phyloP scores from a whole-genome alignment of 2,329 filamentous ascomycete genomes.

The Colletotrichum zoysiae region DNA sequence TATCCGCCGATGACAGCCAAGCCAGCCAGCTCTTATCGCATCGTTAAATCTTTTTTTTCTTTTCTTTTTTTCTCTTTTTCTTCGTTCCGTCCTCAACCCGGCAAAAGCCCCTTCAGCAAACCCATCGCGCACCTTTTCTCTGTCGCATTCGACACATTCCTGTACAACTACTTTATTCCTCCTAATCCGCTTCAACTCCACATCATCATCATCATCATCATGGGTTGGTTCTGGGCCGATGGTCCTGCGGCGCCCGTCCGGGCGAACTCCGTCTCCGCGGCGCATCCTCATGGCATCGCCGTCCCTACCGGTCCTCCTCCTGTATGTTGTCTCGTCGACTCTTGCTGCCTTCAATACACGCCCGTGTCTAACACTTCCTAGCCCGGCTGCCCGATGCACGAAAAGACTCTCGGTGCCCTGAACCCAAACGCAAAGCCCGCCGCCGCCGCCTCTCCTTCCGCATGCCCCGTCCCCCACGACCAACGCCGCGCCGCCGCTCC shows the following conservation, averaged over 20 bases:
- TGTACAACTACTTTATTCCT: conserved; percentile 22
- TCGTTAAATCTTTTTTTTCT: conserved; percentile 38
- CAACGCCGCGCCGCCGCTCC: conserved; percentile 44
- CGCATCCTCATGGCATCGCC: conserved; percentile 45
- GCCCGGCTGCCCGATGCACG: conserved; percentile 70
- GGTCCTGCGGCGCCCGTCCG: conserved; percentile 49
- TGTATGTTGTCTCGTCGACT: conserved; percentile 51
- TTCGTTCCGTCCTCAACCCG: not conserved
- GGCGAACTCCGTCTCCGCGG: conserved; percentile 34
- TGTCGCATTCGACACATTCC: not conserved
- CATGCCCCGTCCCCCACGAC: conserved; percentile 50
- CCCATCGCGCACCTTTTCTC: not conserved
- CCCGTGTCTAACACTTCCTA: conserved; percentile 49
- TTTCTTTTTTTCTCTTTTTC: conserved; percentile 6
- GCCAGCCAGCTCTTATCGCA: conserved; percentile 10
- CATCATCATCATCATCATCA: conserved; percentile 70
- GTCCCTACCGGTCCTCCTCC: conserved; percentile 51
- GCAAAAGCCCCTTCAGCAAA: not conserved
- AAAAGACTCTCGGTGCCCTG: conserved; percentile 64
- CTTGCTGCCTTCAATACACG: not conserved
- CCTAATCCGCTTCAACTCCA: conserved; percentile 17
- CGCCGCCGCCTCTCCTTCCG: conserved; percentile 44
- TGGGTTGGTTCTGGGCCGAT: conserved; percentile 77
- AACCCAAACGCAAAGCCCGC: conserved; percentile 48
- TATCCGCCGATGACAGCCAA: conserved; percentile 16